Evolutionary conservation across 192 early-diverging fungal species (phyloP), one percentile per base, ranked within the genome.

Genomic region (Entrophospora sp.): DNA sequence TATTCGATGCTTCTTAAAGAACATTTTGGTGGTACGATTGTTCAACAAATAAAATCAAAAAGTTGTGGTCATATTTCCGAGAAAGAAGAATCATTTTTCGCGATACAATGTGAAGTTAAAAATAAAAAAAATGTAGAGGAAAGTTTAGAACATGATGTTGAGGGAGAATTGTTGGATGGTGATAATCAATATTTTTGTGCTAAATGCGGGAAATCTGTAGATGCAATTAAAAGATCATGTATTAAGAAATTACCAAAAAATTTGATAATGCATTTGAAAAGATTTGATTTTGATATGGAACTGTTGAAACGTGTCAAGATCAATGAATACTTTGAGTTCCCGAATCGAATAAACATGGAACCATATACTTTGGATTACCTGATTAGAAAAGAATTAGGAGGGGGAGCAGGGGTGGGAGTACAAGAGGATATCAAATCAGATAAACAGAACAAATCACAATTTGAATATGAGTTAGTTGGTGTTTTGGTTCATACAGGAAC

Each of bases 251-350:
- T 31, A 53, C 2, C 9, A 49, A 12, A 18, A 25, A 16, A 5
- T 53, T 18, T 63, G 10, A 52, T 46, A 13, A 45, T 5, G 5
- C n/a, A 46, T 70, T 66, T 86, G n/a, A 86, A 86, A 48, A 77
- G 84, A 22, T 86, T 86, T 63, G 80, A 82, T 24, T 78, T 83
- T 28, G 84, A 84, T 34, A 70, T 80, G 76, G 77, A 82, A 25
- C 69, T 77, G 6, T 74, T 85, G 66, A 64, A 70, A 22, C 68
- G 84, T 14, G 70, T 77, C 32, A 86, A 86, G 66, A 77, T 85
- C 49, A 83, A 85, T 48, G 84, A 86, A 45, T 66, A 61, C 3
- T 81, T 86, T 58, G 80, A 81, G 46, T 83, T 86, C 40, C 84
- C 84, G 8, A 67, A 61, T 7, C 38, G 61, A 10, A 58, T 85